These are phyloP conservation scores for Sutorius australiensis DNA, from an alignment of 768 basidiomycete species.

Conservation along the genomic window DNA sequence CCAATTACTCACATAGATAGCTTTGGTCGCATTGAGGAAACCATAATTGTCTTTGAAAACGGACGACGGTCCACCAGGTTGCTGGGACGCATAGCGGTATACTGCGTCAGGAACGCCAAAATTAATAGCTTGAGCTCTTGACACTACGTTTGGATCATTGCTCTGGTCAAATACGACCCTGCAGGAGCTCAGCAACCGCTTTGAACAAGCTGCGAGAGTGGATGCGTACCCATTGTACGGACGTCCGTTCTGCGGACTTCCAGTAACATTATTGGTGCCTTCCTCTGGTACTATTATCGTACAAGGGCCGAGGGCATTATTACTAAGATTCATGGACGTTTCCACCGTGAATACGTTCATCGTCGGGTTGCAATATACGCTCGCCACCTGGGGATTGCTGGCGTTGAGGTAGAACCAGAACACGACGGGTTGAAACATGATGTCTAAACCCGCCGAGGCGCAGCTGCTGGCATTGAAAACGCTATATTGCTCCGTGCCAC, in stretches of 20 bases:
- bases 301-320: constrained; percentile 40
- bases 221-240: constrained; percentile 56
- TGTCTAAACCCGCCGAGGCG: constrained; percentile 26
- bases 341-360: constrained; percentile 43
- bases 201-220: not conserved
- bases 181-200: not conserved
- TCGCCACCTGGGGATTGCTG: constrained; percentile 38
- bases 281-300: constrained; percentile 26
- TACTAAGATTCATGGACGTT: constrained; percentile 43
- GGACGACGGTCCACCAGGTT: constrained; percentile 38
- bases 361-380: constrained; percentile 56
- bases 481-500: constrained; percentile 47
- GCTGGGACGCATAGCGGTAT: constrained; percentile 47
- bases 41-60: constrained; percentile 48
- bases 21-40: constrained; percentile 49
- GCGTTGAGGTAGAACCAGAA: constrained; percentile 59
- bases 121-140: constrained; percentile 46
- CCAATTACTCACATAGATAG: constrained; percentile 30
- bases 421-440: constrained; percentile 53
- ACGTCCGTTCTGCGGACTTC: constrained; percentile 39
- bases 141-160: constrained; percentile 44
- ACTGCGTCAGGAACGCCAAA: constrained; percentile 61
- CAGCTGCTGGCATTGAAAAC: constrained; percentile 39
- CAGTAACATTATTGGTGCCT: constrained; percentile 51
- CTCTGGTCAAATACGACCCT: constrained; percentile 42